These are phyloP conservation scores for Thalassiosira livingstoniorum DNA, from an alignment of 352 stramenopile species.

Conservation along the genomic window DNA sequence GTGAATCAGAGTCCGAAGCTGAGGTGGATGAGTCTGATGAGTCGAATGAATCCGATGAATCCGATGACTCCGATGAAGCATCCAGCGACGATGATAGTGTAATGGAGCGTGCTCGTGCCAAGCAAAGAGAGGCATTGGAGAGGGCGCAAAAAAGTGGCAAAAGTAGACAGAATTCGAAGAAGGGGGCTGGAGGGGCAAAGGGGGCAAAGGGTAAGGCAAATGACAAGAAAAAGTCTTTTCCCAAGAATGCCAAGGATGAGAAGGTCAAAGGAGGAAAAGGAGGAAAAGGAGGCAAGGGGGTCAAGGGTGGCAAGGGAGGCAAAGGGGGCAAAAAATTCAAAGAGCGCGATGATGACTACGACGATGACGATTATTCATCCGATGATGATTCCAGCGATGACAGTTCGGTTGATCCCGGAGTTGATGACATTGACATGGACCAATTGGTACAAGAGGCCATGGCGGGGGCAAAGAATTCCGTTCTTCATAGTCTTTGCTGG, in stretches of 20 bases:
- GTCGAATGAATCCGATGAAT: slow-evolving; percentile 5
- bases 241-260: slow-evolving; percentile 53
- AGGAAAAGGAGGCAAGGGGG: slow-evolving; percentile 31
- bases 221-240: slow-evolving; percentile 45
- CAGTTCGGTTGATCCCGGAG: slow-evolving; percentile 17
- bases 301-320: slow-evolving; percentile 43
- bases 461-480: slow-evolving; percentile 75
- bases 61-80: slow-evolving; percentile 38
- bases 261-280: slow-evolving; percentile 40
- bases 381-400: slow-evolving; percentile 56
- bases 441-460: slow-evolving; percentile 80
- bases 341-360: slow-evolving; percentile 24
- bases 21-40: background rate
- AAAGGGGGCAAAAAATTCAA: slow-evolving; percentile 58
- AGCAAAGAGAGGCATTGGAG: slow-evolving; percentile 68
- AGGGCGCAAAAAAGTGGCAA: no score
- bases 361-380: slow-evolving; percentile 3
- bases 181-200: slow-evolving; percentile 36
- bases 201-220: slow-evolving; percentile 24
- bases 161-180: slow-evolving; percentile 32
- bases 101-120: slow-evolving; percentile 63
- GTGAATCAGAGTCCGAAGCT: slow-evolving; percentile 8
- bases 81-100: slow-evolving; percentile 59
- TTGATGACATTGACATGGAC: slow-evolving; percentile 83
- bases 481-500: slow-evolving; percentile 96